These are phyloP conservation scores for Lentinus polychrous DNA, from an alignment of 1,284 basidiomycete genomes.

Conservation along the genomic window DNA sequence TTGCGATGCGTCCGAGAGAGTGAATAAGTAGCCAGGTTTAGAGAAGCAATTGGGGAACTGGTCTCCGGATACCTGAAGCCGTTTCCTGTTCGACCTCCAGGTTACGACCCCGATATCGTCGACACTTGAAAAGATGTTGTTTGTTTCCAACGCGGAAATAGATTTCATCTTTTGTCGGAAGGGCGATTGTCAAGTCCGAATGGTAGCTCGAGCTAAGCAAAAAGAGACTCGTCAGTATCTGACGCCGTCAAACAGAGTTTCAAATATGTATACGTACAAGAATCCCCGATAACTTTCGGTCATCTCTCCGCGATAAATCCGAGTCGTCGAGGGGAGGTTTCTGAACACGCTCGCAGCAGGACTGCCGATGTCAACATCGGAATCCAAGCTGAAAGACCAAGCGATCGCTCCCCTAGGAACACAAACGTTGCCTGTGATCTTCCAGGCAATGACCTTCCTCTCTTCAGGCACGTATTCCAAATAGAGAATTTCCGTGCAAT, in stretches of 20 bases:
- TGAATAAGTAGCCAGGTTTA: too few relatives aligned
- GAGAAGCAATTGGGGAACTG: too few relatives aligned
- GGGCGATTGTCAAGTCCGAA: too few relatives aligned
- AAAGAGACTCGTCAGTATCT: not conserved
- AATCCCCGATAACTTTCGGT: not conserved
- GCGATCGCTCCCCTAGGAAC: constrained; percentile 21
- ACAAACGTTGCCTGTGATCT: constrained; percentile 24
- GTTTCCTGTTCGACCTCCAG: not conserved
- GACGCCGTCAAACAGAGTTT: not conserved
- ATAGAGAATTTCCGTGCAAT: constrained; percentile 15
- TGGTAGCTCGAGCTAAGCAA: not conserved
- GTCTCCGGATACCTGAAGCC: too few relatives aligned
- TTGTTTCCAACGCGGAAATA: not conserved
- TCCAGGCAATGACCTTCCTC: constrained; percentile 16
- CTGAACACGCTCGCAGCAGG: not conserved
- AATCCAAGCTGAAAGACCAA: constrained; percentile 12
- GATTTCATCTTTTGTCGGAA: not conserved
- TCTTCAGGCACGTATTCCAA: constrained; percentile 11
- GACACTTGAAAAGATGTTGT: not conserved
- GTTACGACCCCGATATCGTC: not conserved
- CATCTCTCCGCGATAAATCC: not conserved
- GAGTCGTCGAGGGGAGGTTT: not conserved
- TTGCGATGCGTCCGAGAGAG: too few relatives aligned
- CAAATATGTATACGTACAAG: not conserved
- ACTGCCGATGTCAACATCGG: not conserved